These are phyloP conservation scores for Termitomyces sp. DNA, from an alignment of 768 basidiomycete genomes.

Conservation along the genomic window DNA sequence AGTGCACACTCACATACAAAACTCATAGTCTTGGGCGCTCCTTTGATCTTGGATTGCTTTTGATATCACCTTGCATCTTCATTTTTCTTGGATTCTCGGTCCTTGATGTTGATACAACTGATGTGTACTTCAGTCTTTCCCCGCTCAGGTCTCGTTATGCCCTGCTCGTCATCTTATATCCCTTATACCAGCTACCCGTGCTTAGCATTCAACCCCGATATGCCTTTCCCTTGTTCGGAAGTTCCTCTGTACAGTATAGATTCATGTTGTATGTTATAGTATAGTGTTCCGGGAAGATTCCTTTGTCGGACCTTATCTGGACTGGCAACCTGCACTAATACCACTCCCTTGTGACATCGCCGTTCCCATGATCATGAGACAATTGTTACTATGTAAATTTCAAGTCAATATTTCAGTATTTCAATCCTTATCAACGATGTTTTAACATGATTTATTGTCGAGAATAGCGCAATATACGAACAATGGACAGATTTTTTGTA, in stretches of 20 bases:
- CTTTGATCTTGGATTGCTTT: neutral
- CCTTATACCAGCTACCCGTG: conserved; percentile 10
- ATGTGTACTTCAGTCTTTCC: conserved; percentile 16
- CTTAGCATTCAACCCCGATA: neutral
- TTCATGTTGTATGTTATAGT: conserved; percentile 22
- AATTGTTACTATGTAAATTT: neutral
- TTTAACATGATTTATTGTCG: neutral
- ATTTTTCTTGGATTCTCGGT: conserved; percentile 19
- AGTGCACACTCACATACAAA: conserved; percentile 31
- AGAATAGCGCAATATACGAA: neutral
- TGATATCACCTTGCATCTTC: neutral
- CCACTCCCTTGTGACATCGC: neutral
- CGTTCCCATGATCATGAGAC: neutral
- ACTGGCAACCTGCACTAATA: conserved; percentile 1
- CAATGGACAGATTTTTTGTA: neutral
- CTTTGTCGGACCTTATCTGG: conserved; percentile 4
- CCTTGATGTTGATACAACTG: conserved; percentile 18
- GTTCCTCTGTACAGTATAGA: conserved; percentile 31
- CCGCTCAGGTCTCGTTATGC: conserved; percentile 4
- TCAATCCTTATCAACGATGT: neutral
- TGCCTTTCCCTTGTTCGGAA: conserved; percentile 15
- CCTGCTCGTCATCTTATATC: conserved; percentile 10
- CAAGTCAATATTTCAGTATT: no score
- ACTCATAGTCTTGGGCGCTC: conserved; percentile 21
- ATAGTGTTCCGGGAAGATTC: conserved; percentile 30